Base-by-base conservation (phyloP, 352 stramenopile genomes). In the Phytophthora fragariae region DNA sequence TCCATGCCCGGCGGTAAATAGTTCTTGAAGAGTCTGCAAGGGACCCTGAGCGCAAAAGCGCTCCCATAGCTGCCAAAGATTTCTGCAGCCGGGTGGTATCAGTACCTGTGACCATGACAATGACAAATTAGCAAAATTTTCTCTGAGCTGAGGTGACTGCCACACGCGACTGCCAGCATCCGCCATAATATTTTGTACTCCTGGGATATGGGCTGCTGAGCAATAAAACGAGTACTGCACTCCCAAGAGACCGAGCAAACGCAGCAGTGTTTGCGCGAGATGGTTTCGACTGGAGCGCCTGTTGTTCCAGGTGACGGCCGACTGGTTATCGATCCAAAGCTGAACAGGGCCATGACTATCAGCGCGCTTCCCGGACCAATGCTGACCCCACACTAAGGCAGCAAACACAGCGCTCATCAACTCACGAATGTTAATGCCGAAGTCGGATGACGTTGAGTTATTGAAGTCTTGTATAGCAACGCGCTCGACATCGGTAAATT, bases 301-400 rank as follows among this genome's bases (percentile, higher is more conserved):
- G 15, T 69, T 69, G 41, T 9, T 62, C 62, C 62, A 62, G 7
- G 29, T 3, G 12, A 69, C 62, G 2, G 62, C 62, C 1, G 54
- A 31, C 12, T 19, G 35, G 12, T 72, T 62, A 17, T 72, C 65
- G 10, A 72, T 72, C 49, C 53, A 62, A 17, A 67, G 52, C 2
- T 24, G 35, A 2, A 72, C 65, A 50, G 59, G 65, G 41, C 12
- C 44, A 33, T 17, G 14, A 12, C 19, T 12, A 41, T n/a, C 11
- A n/a, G 44, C 12, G 29, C 39, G 39, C n/a, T 27, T 12, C 37
- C n/a, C 35, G 19, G 39, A 41, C 52, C 6, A 55, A 2, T 27
- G 39, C 6, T 41, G 39, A 4, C 47, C 39, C 60, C 68, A 67
- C 8, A 41, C 54, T 37, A 53, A 37, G 0, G 44, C 10, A 4